Evolutionary conservation across 139 green algal genomes (phyloP).

Genomic region (Chlorella sp.): DNA sequence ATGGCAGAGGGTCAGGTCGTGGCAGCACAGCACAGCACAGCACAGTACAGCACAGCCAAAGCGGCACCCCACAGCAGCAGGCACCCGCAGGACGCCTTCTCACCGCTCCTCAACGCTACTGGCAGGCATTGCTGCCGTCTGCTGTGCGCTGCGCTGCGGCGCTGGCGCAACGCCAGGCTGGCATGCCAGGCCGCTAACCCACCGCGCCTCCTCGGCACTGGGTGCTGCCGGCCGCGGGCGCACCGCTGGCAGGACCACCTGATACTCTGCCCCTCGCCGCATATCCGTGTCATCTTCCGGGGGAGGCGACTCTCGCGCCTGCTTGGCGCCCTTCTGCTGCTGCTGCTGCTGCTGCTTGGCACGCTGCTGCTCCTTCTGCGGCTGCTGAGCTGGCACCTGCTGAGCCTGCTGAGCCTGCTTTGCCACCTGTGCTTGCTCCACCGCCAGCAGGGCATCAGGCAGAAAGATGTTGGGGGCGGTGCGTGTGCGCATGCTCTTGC

Average conservation of each 20-base stretch:
- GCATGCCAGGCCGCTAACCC: neutral
- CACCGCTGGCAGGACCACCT: constrained; percentile 25
- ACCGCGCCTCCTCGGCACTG: constrained; percentile 24
- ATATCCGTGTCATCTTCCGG: constrained; percentile 30
- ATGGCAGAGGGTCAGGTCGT: no score
- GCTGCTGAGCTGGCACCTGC: neutral
- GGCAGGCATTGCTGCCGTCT: neutral
- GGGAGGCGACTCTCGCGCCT: neutral
- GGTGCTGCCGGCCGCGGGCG: constrained; percentile 8
- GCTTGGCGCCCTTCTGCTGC: neutral
- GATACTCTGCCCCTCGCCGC: constrained; percentile 9
- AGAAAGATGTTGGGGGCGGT: neutral
- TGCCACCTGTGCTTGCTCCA: neutral
- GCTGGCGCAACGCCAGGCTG: neutral
- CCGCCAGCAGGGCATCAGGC: neutral
- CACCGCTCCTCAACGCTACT: constrained; percentile 1
- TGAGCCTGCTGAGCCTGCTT: neutral
- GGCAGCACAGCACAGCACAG: no score
- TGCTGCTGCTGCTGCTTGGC: neutral
- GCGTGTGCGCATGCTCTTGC: constrained; percentile 24
- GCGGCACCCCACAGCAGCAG: neutral
- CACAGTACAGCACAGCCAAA: neutral
- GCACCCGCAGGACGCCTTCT: neutral
- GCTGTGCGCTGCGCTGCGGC: neutral
- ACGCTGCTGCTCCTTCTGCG: neutral